Conservation (phyloP, 163 green algal genomes). For the Prototheca wickerhamii region DNA sequence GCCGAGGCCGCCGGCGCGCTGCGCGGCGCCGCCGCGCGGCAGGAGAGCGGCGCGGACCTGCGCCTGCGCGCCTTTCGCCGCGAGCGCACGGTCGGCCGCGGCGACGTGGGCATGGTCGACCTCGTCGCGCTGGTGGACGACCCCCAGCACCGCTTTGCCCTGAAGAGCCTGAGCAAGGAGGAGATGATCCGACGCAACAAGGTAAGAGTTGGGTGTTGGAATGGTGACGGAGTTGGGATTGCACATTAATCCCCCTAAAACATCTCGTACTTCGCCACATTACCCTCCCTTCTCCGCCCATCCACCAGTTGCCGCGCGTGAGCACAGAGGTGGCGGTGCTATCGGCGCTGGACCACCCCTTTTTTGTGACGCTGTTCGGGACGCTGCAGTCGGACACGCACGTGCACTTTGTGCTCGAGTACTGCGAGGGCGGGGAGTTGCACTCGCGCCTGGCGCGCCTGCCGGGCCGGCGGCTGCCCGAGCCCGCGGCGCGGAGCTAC, state of each 20-base stretch:
- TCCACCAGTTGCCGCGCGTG: conserved; percentile 69
- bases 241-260: neutral
- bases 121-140: conserved; percentile 69
- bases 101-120: conserved; percentile 92
- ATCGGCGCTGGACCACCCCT: conserved; percentile 82
- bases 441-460: conserved; percentile 75
- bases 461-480: conserved; percentile 33
- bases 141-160: conserved; percentile 58
- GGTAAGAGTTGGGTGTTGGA: conserved; percentile 19
- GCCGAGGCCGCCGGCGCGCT: conserved; percentile 9
- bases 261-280: neutral
- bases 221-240: neutral
- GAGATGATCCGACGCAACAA: conserved; percentile 98
- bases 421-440: conserved; percentile 84
- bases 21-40: neutral
- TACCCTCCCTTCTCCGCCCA: neutral
- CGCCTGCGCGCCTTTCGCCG: conserved; percentile 72
- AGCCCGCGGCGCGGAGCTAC: conserved; percentile 25
- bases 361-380: conserved; percentile 81
- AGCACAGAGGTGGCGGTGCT: conserved; percentile 87
- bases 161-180: conserved; percentile 96
- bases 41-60: conserved; percentile 50
- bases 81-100: conserved; percentile 68
- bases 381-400: conserved; percentile 75
- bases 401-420: conserved; percentile 90